A percentile compares a stretch with the other conserved stretches of the same genome.
These are phyloP conservation scores for Purpureocillium takamizusanense DNA, from an alignment of 2,329 filamentous ascomycete species.

Conservation along the genomic window DNA sequence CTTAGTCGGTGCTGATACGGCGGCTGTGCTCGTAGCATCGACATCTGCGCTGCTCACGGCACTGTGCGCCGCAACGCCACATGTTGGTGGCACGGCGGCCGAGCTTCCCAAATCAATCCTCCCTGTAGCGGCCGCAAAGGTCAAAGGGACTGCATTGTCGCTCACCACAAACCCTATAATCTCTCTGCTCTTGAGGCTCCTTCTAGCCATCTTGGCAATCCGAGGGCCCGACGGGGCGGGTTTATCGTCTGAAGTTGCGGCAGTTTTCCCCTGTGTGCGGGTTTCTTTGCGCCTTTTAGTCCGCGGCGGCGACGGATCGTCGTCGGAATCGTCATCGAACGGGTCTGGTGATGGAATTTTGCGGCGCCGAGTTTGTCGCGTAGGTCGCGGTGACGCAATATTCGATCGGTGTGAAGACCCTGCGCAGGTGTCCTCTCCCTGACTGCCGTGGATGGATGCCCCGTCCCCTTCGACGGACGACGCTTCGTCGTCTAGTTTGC, in stretches of 20 bases:
- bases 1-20: no score
- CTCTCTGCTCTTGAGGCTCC: constrained; percentile 36
- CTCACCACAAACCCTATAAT: constrained; percentile 29
- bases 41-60: no score
- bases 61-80: no score
- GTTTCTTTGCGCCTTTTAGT: neutral
- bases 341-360: neutral
- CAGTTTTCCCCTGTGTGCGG: neutral
- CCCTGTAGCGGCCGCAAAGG: constrained; percentile 8
- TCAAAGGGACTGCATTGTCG: constrained; percentile 9
- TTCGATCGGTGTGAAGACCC: no score
- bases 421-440: neutral
- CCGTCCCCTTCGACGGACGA: no score
- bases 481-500: no score
- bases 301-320: no score
- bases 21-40: no score
- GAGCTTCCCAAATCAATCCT: constrained; percentile 2
- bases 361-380: neutral
- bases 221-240: constrained; percentile 17
- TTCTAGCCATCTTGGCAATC: constrained; percentile 29
- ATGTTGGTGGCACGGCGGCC: no score
- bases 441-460: neutral
- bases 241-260: neutral
- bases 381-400: neutral
- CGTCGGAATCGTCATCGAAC: constrained; percentile 6